phyloP scores from a whole-genome alignment of 148 eudicot genomes.

The Spergularia marina region DNA sequence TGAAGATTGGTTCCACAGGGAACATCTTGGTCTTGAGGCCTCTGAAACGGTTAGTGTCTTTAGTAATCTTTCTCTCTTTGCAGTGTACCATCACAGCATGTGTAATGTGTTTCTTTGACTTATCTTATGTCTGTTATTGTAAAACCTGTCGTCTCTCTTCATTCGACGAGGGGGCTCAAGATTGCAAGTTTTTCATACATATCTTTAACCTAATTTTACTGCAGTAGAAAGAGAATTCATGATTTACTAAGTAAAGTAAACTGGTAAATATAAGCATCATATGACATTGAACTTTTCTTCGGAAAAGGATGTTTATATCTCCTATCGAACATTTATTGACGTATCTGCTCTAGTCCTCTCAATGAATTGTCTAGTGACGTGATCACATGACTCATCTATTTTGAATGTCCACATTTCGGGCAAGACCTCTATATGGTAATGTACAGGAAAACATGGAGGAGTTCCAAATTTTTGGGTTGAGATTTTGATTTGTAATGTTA shows the following conservation, averaged over 20 bases:
- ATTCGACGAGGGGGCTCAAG: not conserved
- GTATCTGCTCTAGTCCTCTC: no score
- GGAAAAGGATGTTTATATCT: not conserved
- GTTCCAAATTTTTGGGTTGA: no score
- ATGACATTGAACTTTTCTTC: not conserved
- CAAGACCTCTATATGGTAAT: no score
- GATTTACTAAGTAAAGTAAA: not conserved
- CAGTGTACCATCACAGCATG: not conserved
- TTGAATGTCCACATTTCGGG: no score
- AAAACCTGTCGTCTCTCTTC: not conserved
- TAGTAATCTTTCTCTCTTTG: constrained; percentile 2
- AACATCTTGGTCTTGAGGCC: constrained; percentile 81
- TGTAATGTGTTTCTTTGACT: not conserved
- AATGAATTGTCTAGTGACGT: not conserved
- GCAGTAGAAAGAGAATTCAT: not conserved
- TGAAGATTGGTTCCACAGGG: constrained; percentile 98
- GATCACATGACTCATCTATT: not conserved
- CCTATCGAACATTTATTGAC: not conserved
- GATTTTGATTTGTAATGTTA: no score
- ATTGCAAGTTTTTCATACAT: not conserved
- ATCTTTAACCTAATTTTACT: not conserved
- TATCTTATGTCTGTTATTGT: not conserved
- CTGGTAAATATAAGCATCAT: not conserved
- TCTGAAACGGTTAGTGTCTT: constrained; percentile 61
- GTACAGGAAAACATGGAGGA: no score